Base-by-base conservation (phyloP, 2,329 filamentous ascomycete species). In the Coniella lustricola region DNA sequence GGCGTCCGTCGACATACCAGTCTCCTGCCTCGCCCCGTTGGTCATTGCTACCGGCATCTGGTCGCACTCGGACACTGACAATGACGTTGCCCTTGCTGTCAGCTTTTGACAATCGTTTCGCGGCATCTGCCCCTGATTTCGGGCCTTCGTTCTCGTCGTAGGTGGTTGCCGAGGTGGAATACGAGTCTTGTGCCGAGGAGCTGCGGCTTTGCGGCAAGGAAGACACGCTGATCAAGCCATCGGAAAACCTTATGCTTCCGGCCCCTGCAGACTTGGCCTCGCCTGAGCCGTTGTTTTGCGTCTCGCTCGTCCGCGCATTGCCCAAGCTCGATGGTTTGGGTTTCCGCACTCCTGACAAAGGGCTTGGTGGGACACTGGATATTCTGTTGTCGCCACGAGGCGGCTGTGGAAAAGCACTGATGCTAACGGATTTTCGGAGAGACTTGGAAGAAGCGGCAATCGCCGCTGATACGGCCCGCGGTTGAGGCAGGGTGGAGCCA, bases 51-150 rank as follows among this genome's bases (percentile, higher is more conserved):
- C 75, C 79, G 3, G 80, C 76, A 68, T 96, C 90, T 25, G 93
- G 93, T 29, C 93, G 81, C 36, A 97, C 90, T 62, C 93, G 81
- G 33, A 98, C 90, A 63, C 93, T 97, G 57, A 98, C 91, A 53
- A 97, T 68, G 13, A 98, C 91, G 61, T 98, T 98, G 44, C 93
- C 93, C 65, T 95, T 97, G 48, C 77, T 80, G 59, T 96, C 90
- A 2, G 65, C 59, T 58, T 81, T 76, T 49, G 81, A 79, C 48
- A 66, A 53, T 50, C 68, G 73, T 64, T 70, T 82, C 35, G 54
- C 58, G 4, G 61, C 54, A 21, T 60, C 54, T 29, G 56, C 56
- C 44, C 61, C 60, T 20, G 62, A 56, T 43, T 61, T 65, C 13
- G 63, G 54, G 22, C 66, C 64, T 2, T 67, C 68, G 25, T 91